phyloP scores from a whole-genome alignment of 176 grass and related monocot species.

The Zea luxurians region DNA sequence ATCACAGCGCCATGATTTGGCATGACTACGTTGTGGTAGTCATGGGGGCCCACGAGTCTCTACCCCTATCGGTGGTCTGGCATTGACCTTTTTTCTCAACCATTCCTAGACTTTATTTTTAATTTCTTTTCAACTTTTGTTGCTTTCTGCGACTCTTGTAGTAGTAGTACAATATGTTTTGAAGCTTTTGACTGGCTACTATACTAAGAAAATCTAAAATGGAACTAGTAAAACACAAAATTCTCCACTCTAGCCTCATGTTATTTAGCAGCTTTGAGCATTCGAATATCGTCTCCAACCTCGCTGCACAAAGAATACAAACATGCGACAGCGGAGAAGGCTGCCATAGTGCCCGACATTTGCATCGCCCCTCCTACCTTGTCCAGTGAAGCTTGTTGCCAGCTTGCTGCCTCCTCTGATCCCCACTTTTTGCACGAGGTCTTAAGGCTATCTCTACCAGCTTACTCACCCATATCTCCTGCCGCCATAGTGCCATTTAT shows the following conservation, averaged over 20 bases:
- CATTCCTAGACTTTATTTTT: not conserved
- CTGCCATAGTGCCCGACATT: too few species aligned
- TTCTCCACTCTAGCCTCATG: not conserved
- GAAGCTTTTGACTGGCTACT: not conserved
- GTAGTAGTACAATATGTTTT: too few species aligned
- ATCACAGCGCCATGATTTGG: not conserved
- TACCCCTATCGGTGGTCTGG: conserved; percentile 25
- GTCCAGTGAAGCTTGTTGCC: too few species aligned
- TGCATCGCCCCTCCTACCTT: too few species aligned
- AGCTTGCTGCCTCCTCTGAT: too few species aligned
- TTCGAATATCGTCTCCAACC: not conserved
- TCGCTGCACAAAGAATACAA: too few species aligned
- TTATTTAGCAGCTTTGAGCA: not conserved
- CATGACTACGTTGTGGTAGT: not conserved
- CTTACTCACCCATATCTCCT: too few species aligned
- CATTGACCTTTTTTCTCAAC: not conserved
- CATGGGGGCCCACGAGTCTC: not conserved
- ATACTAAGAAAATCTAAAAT: not conserved
- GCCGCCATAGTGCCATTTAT: too few species aligned
- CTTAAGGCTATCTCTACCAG: too few species aligned
- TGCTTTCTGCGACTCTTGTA: not conserved
- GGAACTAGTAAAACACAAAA: not conserved
- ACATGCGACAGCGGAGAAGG: too few species aligned
- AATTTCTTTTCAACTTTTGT: not conserved
- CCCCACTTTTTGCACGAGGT: too few species aligned